phyloP scores from a whole-genome alignment of 177 flowering plant genomes.

The Vitis hybrid region DNA sequence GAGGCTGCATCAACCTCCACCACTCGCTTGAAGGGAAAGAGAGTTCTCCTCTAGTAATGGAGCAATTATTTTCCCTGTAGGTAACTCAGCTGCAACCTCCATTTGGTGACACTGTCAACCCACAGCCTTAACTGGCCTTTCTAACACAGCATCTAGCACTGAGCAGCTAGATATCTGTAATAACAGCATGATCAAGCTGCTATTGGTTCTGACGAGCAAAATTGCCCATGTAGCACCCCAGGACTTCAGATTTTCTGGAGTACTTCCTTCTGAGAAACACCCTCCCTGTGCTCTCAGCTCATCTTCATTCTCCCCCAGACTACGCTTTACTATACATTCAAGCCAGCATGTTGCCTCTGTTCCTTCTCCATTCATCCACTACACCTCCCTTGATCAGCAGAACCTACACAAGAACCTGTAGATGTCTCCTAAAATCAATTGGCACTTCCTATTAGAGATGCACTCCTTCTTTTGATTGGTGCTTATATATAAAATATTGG shows the following conservation, averaged over 20 bases:
- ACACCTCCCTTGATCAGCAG: neutral
- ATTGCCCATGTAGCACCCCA: neutral
- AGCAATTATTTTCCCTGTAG: neutral
- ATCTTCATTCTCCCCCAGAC: neutral
- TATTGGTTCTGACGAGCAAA: neutral
- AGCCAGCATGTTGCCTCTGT: no score
- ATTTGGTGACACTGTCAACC: neutral
- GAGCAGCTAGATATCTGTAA: neutral
- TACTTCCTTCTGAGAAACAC: neutral
- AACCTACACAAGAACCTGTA: neutral
- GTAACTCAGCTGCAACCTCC: neutral
- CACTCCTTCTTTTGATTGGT: neutral
- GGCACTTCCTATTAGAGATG: no score
- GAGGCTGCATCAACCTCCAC: neutral
- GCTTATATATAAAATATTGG: neutral
- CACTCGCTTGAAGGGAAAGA: neutral
- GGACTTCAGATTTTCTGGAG: neutral
- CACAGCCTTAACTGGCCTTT: neutral
- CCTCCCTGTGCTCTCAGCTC: neutral
- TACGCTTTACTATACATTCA: no score
- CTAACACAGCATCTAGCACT: neutral
- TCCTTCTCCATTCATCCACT: neutral
- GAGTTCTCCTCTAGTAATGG: neutral
- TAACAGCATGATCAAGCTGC: neutral
- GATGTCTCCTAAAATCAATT: neutral